Percentiles rank a stretch among this genome's conserved stretches.
Evolutionary conservation across 2,329 filamentous ascomycete species (phyloP).

Genomic region (Epichloe sibirici): DNA sequence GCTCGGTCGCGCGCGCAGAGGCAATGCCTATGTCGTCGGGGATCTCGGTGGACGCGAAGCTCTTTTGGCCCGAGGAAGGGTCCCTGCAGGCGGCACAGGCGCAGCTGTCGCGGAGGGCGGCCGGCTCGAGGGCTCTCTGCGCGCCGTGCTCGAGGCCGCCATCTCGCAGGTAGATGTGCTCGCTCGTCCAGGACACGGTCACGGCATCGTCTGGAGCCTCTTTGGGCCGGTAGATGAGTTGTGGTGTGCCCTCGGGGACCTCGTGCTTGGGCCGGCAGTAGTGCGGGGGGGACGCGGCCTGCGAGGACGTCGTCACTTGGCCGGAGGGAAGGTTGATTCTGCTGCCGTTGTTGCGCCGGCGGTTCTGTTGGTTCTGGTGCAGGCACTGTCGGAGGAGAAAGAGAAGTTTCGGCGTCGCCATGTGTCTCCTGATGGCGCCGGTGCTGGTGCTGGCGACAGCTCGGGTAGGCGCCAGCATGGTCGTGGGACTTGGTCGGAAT

Average conservation of each 20-base stretch:
- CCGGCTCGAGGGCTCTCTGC: slow-evolving; percentile 14
- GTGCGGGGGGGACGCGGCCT: not conserved
- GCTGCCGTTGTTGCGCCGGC: too few relatives aligned
- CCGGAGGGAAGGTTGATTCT: too few relatives aligned
- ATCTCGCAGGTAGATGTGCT: slow-evolving; percentile 19
- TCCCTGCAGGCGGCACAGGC: slow-evolving; percentile 41
- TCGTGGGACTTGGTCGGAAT: not conserved
- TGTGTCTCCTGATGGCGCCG: not conserved
- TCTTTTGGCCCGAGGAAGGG: slow-evolving; percentile 47
- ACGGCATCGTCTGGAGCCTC: slow-evolving; percentile 6
- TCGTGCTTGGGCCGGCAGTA: slow-evolving; percentile 8
- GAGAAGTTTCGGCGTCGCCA: not conserved
- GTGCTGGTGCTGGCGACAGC: not conserved
- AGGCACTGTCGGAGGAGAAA: not conserved
- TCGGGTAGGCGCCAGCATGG: not conserved
- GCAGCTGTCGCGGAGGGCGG: slow-evolving; percentile 41
- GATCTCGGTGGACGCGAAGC: slow-evolving; percentile 32
- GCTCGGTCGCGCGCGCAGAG: slow-evolving; percentile 17
- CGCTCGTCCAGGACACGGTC: slow-evolving; percentile 15
- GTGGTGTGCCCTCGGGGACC: slow-evolving; percentile 8
- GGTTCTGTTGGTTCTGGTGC: not conserved
- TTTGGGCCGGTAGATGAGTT: slow-evolving; percentile 5
- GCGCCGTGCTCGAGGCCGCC: slow-evolving; percentile 7
- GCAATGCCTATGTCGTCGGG: slow-evolving; percentile 20
- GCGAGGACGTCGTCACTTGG: not conserved